Percentiles rank a stretch among this genome's conserved stretches.
Conservation (phyloP, 1,139 yeast species). For the Candida albicans region DNA sequence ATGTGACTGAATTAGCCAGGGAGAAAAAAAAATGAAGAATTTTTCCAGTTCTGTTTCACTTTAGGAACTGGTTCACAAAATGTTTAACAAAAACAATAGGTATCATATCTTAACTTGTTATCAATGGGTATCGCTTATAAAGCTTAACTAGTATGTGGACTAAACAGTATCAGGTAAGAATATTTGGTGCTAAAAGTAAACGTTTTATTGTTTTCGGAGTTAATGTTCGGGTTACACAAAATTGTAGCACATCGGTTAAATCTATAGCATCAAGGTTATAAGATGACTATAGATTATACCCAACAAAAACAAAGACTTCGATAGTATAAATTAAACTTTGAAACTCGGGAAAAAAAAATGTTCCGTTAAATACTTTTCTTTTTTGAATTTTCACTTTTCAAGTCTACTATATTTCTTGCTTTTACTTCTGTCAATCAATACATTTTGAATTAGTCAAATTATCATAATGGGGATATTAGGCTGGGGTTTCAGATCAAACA, state of each 20-base stretch:
- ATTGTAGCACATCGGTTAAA: no score
- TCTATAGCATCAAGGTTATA: no score
- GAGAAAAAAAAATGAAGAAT: no score
- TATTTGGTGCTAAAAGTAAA: not conserved
- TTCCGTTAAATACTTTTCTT: not conserved
- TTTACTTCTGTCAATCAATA: not conserved
- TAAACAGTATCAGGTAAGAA: not conserved
- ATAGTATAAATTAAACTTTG: no score
- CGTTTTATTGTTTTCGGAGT: not conserved
- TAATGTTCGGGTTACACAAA: not conserved
- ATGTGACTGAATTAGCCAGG: no score
- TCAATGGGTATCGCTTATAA: not conserved
- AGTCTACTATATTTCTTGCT: not conserved
- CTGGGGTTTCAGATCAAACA: constrained; percentile 45
- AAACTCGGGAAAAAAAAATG: not conserved
- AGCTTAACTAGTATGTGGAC: not conserved
- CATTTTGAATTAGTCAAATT: not conserved
- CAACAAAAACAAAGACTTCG: no score
- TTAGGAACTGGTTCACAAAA: no score
- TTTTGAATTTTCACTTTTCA: not conserved
- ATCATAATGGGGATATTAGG: constrained; percentile 17
- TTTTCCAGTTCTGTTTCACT: no score
- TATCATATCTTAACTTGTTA: no score
- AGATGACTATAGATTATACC: no score
- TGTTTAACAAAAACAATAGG: no score